These are phyloP conservation scores for Heliamphora pulchella DNA, from an alignment of 179 eudicot species.

Conservation along the genomic window DNA sequence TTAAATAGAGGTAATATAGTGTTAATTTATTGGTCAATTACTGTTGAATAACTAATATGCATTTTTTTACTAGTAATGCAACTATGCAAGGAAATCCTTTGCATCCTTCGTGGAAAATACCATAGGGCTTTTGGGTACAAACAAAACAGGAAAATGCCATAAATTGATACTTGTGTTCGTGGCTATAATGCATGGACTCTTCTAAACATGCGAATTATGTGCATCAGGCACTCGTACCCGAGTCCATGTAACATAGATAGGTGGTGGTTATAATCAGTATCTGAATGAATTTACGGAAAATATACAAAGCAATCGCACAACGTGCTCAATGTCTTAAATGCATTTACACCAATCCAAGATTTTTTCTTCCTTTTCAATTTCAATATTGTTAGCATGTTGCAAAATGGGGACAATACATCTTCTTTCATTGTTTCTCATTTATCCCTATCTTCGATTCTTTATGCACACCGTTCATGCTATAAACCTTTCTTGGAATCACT, in stretches of 20 bases:
- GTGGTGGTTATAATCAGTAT: no score
- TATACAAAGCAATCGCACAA: background rate
- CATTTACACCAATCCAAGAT: background rate
- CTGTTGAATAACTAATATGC: background rate
- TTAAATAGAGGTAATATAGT: background rate
- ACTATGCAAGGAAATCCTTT: background rate
- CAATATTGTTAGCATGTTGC: background rate
- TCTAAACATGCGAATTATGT: no score
- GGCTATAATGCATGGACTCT: no score
- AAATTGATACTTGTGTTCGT: no score
- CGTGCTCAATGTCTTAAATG: background rate
- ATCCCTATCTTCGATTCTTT: background rate
- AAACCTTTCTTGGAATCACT: no score
- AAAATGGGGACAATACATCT: background rate
- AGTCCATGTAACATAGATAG: no score
- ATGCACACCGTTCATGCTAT: background rate
- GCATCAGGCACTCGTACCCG: no score
- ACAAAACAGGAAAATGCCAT: no score
- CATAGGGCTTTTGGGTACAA: no score
- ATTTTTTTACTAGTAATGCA: background rate
- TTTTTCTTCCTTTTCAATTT: background rate
- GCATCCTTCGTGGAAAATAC: background rate
- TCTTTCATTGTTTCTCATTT: slow-evolving; percentile 10
- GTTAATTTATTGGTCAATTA: background rate
- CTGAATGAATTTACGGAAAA: no score